Percentiles rank a stretch among this genome's conserved stretches.
Conservation (phyloP, 495 filamentous ascomycete genomes). For the Annulohypoxylon moriforme region DNA sequence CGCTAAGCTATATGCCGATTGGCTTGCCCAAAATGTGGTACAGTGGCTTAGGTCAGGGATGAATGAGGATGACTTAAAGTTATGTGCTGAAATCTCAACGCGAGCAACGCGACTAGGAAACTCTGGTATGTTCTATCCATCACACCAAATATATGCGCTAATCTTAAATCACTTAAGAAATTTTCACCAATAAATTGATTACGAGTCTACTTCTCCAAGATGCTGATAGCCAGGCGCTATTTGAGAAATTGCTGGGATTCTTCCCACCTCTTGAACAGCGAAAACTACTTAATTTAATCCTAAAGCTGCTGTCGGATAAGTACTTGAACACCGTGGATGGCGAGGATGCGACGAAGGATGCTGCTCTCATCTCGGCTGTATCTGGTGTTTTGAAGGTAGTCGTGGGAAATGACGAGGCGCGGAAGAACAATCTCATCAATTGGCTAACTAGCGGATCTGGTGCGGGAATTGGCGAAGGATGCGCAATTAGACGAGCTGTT, state of each 20-base stretch:
- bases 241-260: constrained; percentile 57
- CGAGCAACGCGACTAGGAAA: constrained; percentile 80
- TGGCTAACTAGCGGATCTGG: constrained; percentile 76
- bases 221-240: constrained; percentile 41
- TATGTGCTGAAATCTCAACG: constrained; percentile 69
- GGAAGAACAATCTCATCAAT: constrained; percentile 66
- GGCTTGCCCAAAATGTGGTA: constrained; percentile 78
- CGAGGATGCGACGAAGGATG: constrained; percentile 48
- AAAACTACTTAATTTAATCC: constrained; percentile 64
- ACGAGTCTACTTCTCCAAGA: constrained; percentile 58
- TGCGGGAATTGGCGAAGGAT: constrained; percentile 70
- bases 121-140: constrained; percentile 63
- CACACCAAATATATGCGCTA: not conserved
- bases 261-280: constrained; percentile 69
- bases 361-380: constrained; percentile 57
- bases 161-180: constrained; percentile 58
- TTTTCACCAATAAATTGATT: constrained; percentile 64
- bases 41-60: constrained; percentile 57
- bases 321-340: constrained; percentile 56
- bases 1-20: constrained; percentile 71
- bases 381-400: constrained; percentile 58
- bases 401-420: constrained; percentile 49
- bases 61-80: constrained; percentile 59
- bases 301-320: constrained; percentile 69
- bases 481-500: constrained; percentile 72